Evolutionary conservation across 257 asterid genomes (phyloP).

Genomic region (Ehretia macrophylla): DNA sequence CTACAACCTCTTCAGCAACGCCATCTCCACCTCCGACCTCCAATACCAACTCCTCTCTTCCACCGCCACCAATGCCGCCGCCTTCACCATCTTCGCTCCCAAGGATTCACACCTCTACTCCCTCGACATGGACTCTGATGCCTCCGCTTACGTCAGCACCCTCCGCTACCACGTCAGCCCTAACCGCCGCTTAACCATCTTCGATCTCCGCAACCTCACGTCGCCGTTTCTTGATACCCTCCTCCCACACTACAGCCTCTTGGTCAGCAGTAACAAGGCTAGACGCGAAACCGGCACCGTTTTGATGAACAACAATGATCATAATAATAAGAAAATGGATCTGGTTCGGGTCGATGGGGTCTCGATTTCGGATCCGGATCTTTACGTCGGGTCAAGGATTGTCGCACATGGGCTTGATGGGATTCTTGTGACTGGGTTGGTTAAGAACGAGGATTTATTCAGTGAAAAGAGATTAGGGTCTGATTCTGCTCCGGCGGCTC

Average conservation of each 20-base stretch:
- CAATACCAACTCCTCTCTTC: constrained; percentile 44
- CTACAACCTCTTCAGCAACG: constrained; percentile 59
- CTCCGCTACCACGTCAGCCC: constrained; percentile 61
- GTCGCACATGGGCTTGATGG: constrained; percentile 62
- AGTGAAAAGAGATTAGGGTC: constrained; percentile 14
- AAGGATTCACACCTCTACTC: constrained; percentile 39
- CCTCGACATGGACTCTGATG: constrained; percentile 55
- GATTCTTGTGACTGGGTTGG: constrained; percentile 45
- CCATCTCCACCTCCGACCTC: constrained; percentile 59
- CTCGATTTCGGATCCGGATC: constrained; percentile 43
- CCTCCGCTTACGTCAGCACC: constrained; percentile 46
- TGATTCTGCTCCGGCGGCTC: constrained; percentile 9
- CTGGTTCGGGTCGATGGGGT: constrained; percentile 39
- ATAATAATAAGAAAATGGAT: constrained; percentile 17
- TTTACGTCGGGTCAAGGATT: constrained; percentile 44
- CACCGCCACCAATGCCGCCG: neutral
- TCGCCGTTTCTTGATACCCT: constrained; percentile 57
- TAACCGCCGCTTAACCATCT: constrained; percentile 35
- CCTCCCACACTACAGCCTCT: constrained; percentile 47
- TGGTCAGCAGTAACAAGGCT: constrained; percentile 23
- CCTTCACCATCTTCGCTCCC: constrained; percentile 57
- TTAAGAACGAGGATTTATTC: constrained; percentile 15
- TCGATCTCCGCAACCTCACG: constrained; percentile 39
- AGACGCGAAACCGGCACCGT: constrained; percentile 7
- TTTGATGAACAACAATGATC: neutral